These are phyloP conservation scores for Discostella stelligeroides DNA, from an alignment of 108 stramenopile species.

Conservation along the genomic window DNA sequence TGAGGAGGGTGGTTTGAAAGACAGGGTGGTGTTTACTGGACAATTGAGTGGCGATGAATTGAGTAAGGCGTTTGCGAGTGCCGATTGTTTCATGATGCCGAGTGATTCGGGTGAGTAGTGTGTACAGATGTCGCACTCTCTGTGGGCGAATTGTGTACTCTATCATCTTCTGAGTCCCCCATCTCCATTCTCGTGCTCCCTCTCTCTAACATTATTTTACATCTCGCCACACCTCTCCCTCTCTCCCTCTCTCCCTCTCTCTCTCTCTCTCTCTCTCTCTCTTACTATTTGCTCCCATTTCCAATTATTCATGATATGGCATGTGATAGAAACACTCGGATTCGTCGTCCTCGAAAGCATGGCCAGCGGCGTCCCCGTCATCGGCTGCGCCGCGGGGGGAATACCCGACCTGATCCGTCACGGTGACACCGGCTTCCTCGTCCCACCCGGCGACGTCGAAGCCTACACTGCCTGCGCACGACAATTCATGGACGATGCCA, in stretches of 20 bases:
- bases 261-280: not conserved
- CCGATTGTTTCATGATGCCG: slow-evolving; percentile 82
- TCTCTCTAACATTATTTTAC: too few species aligned
- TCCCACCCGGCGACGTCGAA: slow-evolving; percentile 57
- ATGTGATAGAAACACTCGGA: slow-evolving; percentile 68
- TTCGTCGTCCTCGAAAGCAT: slow-evolving; percentile 91
- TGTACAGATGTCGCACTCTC: too few species aligned
- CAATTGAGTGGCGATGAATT: slow-evolving; percentile 65
- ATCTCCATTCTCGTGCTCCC: too few species aligned
- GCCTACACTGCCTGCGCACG: slow-evolving; percentile 59
- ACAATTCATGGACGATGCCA: slow-evolving; percentile 53
- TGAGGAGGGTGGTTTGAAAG: too few species aligned
- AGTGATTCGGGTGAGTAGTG: slow-evolving; percentile 46
- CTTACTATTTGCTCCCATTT: not conserved
- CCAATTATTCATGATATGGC: not conserved
- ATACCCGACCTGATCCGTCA: slow-evolving; percentile 77
- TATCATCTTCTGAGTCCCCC: not conserved
- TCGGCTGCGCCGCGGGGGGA: slow-evolving; percentile 75
- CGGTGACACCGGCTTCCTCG: slow-evolving; percentile 71
- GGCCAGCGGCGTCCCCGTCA: slow-evolving; percentile 88
- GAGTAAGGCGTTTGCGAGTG: slow-evolving; percentile 65
- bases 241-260: too few species aligned
- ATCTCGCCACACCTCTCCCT: too few species aligned
- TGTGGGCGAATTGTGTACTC: not conserved
- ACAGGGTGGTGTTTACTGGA: slow-evolving; percentile 57